A percentile compares a stretch with the other conserved stretches of the same genome.
Conservation (phyloP, 805 yeast genomes). For the Starmera quercuum region DNA sequence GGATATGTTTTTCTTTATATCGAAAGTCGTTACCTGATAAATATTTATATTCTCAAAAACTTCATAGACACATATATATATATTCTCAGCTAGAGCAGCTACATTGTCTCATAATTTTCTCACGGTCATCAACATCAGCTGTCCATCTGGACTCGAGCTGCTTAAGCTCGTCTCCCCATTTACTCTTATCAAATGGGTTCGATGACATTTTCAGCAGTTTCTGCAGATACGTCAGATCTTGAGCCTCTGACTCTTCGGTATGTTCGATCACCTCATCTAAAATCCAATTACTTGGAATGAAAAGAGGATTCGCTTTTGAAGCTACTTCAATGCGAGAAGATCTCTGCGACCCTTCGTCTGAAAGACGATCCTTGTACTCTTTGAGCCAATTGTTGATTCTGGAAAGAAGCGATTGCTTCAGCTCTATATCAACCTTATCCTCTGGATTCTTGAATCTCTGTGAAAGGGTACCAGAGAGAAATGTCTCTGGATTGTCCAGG, state of each 20-base stretch:
- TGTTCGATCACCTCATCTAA: conserved; percentile 70
- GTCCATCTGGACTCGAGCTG: conserved; percentile 53
- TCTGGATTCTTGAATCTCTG: conserved; percentile 15
- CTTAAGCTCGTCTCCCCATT: conserved; percentile 62
- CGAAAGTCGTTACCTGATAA: too few species aligned
- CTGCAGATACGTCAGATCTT: conserved; percentile 42
- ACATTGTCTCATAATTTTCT: conserved; percentile 60
- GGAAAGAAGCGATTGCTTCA: too few species aligned
- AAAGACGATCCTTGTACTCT: conserved; percentile 36
- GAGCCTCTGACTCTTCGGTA: conserved; percentile 41
- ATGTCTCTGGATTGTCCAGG: conserved; percentile 22
- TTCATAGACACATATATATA: not conserved
- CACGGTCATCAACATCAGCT: conserved; percentile 38
- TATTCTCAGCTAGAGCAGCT: conserved; percentile 51
- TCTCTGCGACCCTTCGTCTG: conserved; percentile 25
- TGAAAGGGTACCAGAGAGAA: conserved; percentile 19
- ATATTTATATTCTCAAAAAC: too few species aligned
- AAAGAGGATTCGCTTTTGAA: conserved; percentile 57
- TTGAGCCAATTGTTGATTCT: conserved; percentile 58
- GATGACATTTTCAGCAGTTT: conserved; percentile 66
- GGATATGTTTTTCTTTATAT: too few species aligned
- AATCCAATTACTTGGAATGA: conserved; percentile 81
- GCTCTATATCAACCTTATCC: conserved; percentile 23
- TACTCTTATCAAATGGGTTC: conserved; percentile 59
- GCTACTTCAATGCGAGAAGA: conserved; percentile 38